These are phyloP conservation scores for Ensete glaucum DNA, from an alignment of 176 grass and related monocot genomes.

Conservation along the genomic window DNA sequence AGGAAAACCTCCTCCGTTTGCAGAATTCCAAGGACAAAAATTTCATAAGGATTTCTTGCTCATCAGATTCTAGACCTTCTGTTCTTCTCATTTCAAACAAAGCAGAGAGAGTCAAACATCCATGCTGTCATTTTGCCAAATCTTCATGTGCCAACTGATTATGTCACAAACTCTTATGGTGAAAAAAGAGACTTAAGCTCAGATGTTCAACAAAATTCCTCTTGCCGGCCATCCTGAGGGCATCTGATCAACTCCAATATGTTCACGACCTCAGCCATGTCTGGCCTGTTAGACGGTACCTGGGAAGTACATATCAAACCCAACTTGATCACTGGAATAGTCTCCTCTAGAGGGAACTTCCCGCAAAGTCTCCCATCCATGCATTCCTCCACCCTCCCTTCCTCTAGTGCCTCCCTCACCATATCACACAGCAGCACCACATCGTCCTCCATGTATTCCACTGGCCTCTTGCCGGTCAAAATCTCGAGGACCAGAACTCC, in stretches of 20 bases:
- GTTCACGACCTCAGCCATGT: slow-evolving; percentile 92
- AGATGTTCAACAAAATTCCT: slow-evolving; percentile 15
- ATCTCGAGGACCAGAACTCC: slow-evolving; percentile 80
- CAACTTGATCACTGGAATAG: slow-evolving; percentile 75
- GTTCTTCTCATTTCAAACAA: no score
- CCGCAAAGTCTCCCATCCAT: slow-evolving; percentile 67
- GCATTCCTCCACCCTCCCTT: slow-evolving; percentile 80
- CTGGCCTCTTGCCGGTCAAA: slow-evolving; percentile 62
- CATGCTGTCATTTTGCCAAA: no score
- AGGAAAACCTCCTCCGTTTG: no score
- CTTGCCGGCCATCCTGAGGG: slow-evolving; percentile 78
- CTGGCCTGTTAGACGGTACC: slow-evolving; percentile 85
- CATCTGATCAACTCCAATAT: slow-evolving; percentile 95
- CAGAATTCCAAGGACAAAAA: no score
- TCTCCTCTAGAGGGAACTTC: slow-evolving; percentile 82
- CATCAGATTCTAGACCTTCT: no score
- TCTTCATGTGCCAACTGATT: no score
- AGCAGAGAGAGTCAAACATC: no score
- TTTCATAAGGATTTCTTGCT: no score
- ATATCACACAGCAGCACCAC: slow-evolving; percentile 82
- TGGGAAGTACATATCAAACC: slow-evolving; percentile 88
- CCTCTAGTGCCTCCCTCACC: slow-evolving; percentile 74
- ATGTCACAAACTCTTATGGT: no score
- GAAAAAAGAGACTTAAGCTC: no score
- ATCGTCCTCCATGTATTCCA: slow-evolving; percentile 95